Conservation (phyloP, 257 asterid species). For the Ophiorrhiza pumila region DNA sequence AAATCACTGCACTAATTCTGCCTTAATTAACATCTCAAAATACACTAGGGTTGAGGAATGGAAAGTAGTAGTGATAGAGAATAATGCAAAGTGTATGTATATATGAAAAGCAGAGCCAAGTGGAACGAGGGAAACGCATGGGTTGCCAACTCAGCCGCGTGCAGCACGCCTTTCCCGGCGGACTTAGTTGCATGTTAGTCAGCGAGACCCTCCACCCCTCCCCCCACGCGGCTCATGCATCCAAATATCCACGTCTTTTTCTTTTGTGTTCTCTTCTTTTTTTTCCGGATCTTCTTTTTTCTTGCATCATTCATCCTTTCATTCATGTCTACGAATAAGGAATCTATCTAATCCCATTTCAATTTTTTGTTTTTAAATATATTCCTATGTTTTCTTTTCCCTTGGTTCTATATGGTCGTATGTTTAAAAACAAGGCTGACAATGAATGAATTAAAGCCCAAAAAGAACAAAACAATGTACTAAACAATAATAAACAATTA, state of each 20-base stretch:
- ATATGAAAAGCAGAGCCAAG: conserved; percentile 4
- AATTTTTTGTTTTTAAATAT: too few species aligned
- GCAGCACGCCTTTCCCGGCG: not conserved
- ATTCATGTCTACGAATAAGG: not conserved
- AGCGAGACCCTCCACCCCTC: too few species aligned
- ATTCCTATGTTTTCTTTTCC: too few species aligned
- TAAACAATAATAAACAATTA: not conserved
- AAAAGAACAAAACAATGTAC: too few species aligned
- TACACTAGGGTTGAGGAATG: too few species aligned
- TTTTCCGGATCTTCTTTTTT: not conserved
- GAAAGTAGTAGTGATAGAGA: too few species aligned
- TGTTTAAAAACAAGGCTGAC: not conserved
- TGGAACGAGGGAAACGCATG: not conserved
- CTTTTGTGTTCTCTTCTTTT: not conserved
- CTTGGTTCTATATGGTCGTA: too few species aligned
- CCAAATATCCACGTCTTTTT: not conserved
- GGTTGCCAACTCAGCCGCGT: conserved; percentile 8
- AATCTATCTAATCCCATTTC: not conserved
- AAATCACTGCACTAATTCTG: too few species aligned
- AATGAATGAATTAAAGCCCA: not conserved
- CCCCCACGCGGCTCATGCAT: not conserved
- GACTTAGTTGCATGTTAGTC: not conserved
- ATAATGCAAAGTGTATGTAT: too few species aligned
- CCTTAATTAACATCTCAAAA: too few species aligned
- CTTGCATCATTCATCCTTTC: not conserved